These are phyloP conservation scores for Pleurotus cornucopiae DNA, from an alignment of 768 basidiomycete species.

Conservation along the genomic window DNA sequence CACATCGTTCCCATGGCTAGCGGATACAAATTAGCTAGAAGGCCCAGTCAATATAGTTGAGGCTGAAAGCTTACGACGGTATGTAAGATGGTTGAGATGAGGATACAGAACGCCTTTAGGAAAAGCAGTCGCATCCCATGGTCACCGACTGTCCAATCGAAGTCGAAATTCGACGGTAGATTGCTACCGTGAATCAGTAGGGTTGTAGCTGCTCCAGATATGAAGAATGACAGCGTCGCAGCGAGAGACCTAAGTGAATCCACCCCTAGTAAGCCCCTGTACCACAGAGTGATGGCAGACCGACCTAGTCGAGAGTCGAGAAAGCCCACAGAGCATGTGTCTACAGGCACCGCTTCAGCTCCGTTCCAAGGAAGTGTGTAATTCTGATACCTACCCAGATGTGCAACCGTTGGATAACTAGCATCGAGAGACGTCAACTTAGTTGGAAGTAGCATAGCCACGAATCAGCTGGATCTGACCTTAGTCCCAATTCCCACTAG, in stretches of 20 bases:
- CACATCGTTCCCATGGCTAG: slow-evolving; percentile 8
- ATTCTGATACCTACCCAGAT: slow-evolving; percentile 41
- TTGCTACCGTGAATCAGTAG: slow-evolving; percentile 30
- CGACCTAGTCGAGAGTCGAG: slow-evolving; percentile 52
- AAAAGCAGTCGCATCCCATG: slow-evolving; percentile 31
- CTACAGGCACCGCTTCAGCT: slow-evolving; percentile 21
- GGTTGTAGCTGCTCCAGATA: slow-evolving; percentile 42
- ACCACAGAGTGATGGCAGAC: too few relatives aligned
- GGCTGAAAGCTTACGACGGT: slow-evolving; percentile 24
- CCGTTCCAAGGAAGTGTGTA: neutral
- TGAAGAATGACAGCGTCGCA: slow-evolving; percentile 51
- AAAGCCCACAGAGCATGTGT: slow-evolving; percentile 62
- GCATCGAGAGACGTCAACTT: slow-evolving; percentile 6
- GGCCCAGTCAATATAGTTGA: slow-evolving; percentile 11
- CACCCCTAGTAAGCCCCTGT: slow-evolving; percentile 10
- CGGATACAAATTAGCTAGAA: neutral
- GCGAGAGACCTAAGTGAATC: slow-evolving; percentile 39
- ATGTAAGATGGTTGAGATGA: slow-evolving; percentile 23
- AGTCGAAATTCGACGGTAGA: slow-evolving; percentile 22
- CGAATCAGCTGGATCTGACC: slow-evolving; percentile 23
- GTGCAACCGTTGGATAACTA: slow-evolving; percentile 63
- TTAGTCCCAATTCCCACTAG: slow-evolving; percentile 57
- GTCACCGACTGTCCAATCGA: slow-evolving; percentile 38
- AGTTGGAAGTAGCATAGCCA: neutral
- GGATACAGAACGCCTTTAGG: slow-evolving; percentile 36